phyloP scores from a whole-genome alignment of 768 basidiomycete species.

The Leccinellum luteum region DNA sequence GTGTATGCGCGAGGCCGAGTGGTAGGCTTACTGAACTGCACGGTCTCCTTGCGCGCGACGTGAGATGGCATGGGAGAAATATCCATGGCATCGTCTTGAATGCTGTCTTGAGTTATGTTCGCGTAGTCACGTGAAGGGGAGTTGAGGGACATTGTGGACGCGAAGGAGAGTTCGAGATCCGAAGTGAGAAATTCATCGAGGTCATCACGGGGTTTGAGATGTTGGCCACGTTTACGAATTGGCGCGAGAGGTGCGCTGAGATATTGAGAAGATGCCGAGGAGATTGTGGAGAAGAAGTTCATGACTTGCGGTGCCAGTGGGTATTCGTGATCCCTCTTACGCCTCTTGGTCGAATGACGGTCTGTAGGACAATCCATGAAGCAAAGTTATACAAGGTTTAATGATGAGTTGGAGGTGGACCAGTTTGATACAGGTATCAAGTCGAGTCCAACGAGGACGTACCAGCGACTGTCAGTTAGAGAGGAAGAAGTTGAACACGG shows the following conservation, averaged over 20 bases:
- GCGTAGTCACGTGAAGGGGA: constrained; percentile 57
- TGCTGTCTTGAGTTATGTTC: constrained; percentile 46
- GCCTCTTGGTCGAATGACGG: constrained; percentile 44
- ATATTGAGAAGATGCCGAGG: constrained; percentile 44
- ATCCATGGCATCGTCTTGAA: constrained; percentile 69
- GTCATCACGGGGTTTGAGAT: constrained; percentile 45
- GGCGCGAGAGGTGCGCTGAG: constrained; percentile 39
- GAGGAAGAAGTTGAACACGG: constrained; percentile 15
- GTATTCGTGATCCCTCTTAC: constrained; percentile 37
- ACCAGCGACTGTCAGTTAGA: constrained; percentile 9
- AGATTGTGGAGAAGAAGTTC: constrained; percentile 48
- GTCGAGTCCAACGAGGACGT: constrained; percentile 4
- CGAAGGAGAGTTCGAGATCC: constrained; percentile 82
- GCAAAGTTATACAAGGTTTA: constrained; percentile 14
- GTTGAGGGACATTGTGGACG: constrained; percentile 76
- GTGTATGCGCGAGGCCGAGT: constrained; percentile 66
- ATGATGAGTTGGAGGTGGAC: background rate
- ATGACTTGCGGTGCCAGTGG: constrained; percentile 40
- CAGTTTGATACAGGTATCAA: constrained; percentile 14
- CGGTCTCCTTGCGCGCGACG: constrained; percentile 25
- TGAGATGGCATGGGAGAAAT: constrained; percentile 65
- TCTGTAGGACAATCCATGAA: constrained; percentile 45
- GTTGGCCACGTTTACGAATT: constrained; percentile 49
- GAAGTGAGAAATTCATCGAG: constrained; percentile 67
- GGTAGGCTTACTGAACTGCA: constrained; percentile 29